Evolutionary conservation across 345 rosid genomes (phyloP).

Genomic region (Eucalyptus victrix): DNA sequence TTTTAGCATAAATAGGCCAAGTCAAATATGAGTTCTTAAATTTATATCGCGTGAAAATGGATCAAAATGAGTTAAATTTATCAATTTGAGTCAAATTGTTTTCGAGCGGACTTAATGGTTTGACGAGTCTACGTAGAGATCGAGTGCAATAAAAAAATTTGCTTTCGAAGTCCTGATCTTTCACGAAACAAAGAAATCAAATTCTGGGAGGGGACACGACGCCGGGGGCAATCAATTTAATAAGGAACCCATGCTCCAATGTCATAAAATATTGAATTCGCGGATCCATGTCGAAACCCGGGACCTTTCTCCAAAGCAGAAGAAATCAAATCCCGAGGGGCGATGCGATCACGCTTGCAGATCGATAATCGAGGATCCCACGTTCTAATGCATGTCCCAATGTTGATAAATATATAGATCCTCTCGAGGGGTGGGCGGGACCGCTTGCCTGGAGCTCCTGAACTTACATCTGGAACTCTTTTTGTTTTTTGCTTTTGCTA

Average conservation of each 20-base stretch:
- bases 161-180: no score
- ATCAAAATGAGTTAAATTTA: rapidly evolving
- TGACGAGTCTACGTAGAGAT: no score
- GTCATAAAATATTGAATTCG: not conserved
- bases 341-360: not conserved
- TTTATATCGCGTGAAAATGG: rapidly evolving
- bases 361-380: not conserved
- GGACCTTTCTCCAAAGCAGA: not conserved
- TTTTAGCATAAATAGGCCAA: rapidly evolving
- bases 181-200: no score
- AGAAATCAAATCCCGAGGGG: not conserved
- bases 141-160: no score
- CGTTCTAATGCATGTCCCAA: not conserved
- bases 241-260: not conserved
- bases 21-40: rapidly evolving
- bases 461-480: not conserved
- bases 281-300: not conserved
- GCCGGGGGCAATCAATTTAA: not conserved
- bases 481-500: no score
- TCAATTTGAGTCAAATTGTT: rapidly evolving
- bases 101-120: rapidly evolving
- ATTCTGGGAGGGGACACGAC: not conserved
- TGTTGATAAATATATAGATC: no score
- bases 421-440: not conserved
- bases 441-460: not conserved